Conservation (phyloP, 108 stramenopile species). For the Nitzschia inconspicua region DNA sequence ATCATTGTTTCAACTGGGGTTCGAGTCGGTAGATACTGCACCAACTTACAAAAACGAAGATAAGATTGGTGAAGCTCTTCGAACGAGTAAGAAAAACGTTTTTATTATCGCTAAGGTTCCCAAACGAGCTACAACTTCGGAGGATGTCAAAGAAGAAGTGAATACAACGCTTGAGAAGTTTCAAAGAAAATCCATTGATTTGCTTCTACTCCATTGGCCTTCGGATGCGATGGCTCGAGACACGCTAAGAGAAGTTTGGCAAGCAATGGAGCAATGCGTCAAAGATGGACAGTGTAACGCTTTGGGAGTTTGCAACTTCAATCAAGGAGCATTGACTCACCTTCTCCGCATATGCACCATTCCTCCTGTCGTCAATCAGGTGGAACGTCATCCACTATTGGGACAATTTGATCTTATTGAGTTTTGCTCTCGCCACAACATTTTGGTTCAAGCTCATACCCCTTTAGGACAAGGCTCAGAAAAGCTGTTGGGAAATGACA, state of each 20-base stretch:
- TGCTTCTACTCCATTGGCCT: constrained; percentile 84
- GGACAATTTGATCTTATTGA: constrained; percentile 61
- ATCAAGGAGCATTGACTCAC: constrained; percentile 35
- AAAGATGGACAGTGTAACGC: constrained; percentile 37
- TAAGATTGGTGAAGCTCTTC: constrained; percentile 48
- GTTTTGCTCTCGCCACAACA: constrained; percentile 56
- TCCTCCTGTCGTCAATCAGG: constrained; percentile 73
- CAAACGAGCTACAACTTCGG: constrained; percentile 48
- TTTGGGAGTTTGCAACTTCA: constrained; percentile 84
- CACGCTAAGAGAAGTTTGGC: constrained; percentile 56
- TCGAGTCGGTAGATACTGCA: constrained; percentile 71
- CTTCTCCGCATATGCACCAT: constrained; percentile 43
- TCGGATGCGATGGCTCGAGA: constrained; percentile 48
- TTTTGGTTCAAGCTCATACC: constrained; percentile 63
- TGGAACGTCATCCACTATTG: constrained; percentile 79
- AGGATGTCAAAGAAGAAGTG: constrained; percentile 57
- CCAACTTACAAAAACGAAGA: constrained; percentile 81
- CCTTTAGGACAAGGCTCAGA: constrained; percentile 50
- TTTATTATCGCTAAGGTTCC: constrained; percentile 74
- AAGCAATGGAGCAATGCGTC: constrained; percentile 66
- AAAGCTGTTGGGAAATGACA: constrained; percentile 15
- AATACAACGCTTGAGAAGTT: constrained; percentile 37
- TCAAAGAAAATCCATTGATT: constrained; percentile 37
- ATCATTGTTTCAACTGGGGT: constrained; percentile 35
- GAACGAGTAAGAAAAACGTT: constrained; percentile 5